These are phyloP conservation scores for Phaeosphaeria sp. DNA, from an alignment of 2,329 filamentous ascomycete species.

Conservation along the genomic window DNA sequence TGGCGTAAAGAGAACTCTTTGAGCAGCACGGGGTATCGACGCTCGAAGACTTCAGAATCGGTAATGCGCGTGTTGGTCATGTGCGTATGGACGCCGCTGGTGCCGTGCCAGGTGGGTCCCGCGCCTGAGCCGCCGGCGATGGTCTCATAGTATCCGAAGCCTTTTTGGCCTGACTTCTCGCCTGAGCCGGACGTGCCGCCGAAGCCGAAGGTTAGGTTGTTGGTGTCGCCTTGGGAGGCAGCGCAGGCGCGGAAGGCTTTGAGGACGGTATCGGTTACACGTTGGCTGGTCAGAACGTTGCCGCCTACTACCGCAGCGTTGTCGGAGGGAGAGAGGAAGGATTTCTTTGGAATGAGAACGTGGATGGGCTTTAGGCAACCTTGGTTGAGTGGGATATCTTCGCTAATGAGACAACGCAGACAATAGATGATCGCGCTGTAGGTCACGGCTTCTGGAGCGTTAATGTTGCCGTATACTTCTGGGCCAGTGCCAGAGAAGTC, in stretches of 20 bases:
- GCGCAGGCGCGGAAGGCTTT: conserved; percentile 81
- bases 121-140: conserved; percentile 81
- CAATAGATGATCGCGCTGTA: conserved; percentile 88
- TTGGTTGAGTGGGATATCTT: conserved; percentile 87
- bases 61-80: conserved; percentile 90
- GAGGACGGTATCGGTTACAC: conserved; percentile 83
- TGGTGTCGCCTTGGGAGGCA: conserved; percentile 80
- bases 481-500: conserved; percentile 52
- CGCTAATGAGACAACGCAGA: conserved; percentile 77
- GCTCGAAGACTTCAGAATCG: conserved; percentile 79
- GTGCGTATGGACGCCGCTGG: conserved; percentile 79
- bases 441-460: conserved; percentile 70
- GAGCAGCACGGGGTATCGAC: conserved; percentile 76
- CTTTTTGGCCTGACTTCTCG: conserved; percentile 9
- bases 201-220: conserved; percentile 85
- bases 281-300: conserved; percentile 78
- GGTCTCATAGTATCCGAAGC: conserved; percentile 86
- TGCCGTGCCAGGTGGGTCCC: conserved; percentile 74
- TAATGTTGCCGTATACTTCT: conserved; percentile 45
- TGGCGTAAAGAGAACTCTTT: conserved; percentile 71
- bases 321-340: conserved; percentile 76
- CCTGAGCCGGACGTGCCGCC: conserved; percentile 58
- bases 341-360: conserved; percentile 74
- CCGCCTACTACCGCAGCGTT: conserved; percentile 83
- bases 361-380: conserved; percentile 80